Percentiles rank a stretch among this genome's conserved stretches.
Evolutionary conservation across 305 asterid species (phyloP).

Genomic region (Plantago rigida): DNA sequence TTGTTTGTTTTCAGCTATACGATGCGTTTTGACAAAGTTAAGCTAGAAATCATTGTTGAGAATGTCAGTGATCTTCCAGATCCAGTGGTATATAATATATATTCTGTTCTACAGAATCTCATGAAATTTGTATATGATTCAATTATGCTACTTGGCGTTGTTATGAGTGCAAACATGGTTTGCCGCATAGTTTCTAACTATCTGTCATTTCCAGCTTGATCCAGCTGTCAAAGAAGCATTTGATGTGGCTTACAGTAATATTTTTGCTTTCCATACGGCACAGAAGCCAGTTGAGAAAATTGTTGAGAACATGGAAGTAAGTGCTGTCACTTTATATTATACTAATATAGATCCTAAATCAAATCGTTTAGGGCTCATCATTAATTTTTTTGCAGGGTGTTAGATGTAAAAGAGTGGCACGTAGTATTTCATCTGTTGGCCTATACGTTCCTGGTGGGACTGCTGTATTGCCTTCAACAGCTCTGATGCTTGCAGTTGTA

Average conservation of each 20-base stretch:
- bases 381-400: slow-evolving; percentile 59
- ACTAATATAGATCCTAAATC: background rate
- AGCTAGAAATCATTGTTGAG: slow-evolving; percentile 59
- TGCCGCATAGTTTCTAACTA: slow-evolving; percentile 22
- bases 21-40: slow-evolving; percentile 68
- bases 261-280: slow-evolving; percentile 79
- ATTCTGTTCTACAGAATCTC: slow-evolving; percentile 11
- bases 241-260: slow-evolving; percentile 87
- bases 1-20: slow-evolving; percentile 54
- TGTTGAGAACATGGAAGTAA: slow-evolving; percentile 87
- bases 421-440: slow-evolving; percentile 84
- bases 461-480: slow-evolving; percentile 97
- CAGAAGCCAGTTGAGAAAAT: slow-evolving; percentile 75
- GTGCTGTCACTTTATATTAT: slow-evolving; percentile 23
- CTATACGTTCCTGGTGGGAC: slow-evolving; percentile 99
- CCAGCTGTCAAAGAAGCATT: slow-evolving; percentile 76
- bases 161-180: slow-evolving; percentile 10
- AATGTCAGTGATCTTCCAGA: slow-evolving; percentile 63
- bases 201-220: slow-evolving; percentile 51
- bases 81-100: slow-evolving; percentile 68
- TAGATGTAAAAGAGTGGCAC: slow-evolving; percentile 87
- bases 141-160: slow-evolving; percentile 5
- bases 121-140: background rate
- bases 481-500: slow-evolving; percentile 96
- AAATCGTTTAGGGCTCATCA: slow-evolving; percentile 20